Evolutionary conservation across 2,329 filamentous ascomycete genomes (phyloP).

Genomic region (Colletotrichum falcatum): DNA sequence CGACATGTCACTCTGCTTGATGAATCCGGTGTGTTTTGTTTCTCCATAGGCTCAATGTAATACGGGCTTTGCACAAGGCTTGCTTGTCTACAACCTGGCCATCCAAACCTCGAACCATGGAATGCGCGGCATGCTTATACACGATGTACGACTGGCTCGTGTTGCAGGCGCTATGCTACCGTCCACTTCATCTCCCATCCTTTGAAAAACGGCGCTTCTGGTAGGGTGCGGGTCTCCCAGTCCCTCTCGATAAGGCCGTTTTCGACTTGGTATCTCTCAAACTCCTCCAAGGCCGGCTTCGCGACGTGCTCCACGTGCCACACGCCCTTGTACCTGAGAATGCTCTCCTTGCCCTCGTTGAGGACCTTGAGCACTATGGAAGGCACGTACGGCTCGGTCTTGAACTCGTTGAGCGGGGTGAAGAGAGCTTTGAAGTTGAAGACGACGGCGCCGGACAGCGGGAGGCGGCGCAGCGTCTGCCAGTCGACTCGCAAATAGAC

Average conservation of each 20-base stretch:
- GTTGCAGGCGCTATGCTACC: neutral
- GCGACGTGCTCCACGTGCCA: conserved; percentile 83
- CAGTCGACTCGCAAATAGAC: conserved; percentile 84
- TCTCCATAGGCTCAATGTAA: neutral
- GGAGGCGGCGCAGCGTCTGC: conserved; percentile 85
- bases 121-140: too few relatives aligned
- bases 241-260: conserved; percentile 68
- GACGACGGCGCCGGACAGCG: conserved; percentile 78
- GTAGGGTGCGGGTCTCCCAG: conserved; percentile 77
- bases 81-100: neutral
- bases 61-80: too few relatives aligned
- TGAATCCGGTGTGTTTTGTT: neutral
- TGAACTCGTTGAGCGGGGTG: conserved; percentile 77
- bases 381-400: conserved; percentile 79
- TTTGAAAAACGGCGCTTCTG: conserved; percentile 80
- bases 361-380: conserved; percentile 75
- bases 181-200: conserved; percentile 82
- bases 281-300: conserved; percentile 72
- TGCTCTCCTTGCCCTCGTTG: conserved; percentile 72
- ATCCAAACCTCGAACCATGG: neutral
- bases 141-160: neutral
- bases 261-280: conserved; percentile 73
- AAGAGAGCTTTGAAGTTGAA: conserved; percentile 94
- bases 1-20: neutral
- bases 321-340: conserved; percentile 86